Evolutionary conservation across 176 grass and related monocot species (phyloP).

Genomic region (Melocanna baccifera): DNA sequence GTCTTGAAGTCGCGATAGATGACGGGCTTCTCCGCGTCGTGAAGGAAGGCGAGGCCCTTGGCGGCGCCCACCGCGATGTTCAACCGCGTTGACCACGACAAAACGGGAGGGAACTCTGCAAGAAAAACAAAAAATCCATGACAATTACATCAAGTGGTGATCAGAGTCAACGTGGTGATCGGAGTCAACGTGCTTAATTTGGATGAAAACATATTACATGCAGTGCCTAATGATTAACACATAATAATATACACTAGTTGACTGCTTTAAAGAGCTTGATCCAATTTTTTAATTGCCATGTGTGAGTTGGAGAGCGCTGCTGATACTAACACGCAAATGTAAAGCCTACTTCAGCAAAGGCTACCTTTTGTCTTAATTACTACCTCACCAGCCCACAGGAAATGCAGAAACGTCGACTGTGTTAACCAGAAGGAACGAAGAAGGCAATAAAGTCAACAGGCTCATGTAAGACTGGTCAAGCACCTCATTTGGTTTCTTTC

Average conservation of each 20-base stretch:
- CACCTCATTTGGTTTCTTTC: neutral
- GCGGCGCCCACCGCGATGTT: conserved; percentile 78
- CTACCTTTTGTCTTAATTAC: neutral
- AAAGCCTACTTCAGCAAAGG: neutral
- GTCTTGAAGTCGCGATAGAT: conserved; percentile 92
- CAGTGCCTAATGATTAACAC: neutral
- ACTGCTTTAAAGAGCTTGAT: no score
- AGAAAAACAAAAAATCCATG: neutral
- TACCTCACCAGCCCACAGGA: neutral
- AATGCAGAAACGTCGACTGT: neutral
- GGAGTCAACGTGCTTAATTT: neutral
- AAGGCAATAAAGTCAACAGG: neutral
- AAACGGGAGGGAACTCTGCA: conserved; percentile 46
- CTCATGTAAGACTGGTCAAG: neutral
- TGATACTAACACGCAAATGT: neutral
- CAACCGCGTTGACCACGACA: conserved; percentile 66
- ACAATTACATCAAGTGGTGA: neutral
- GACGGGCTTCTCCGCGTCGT: conserved; percentile 68
- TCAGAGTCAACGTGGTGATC: neutral
- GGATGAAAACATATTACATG: neutral
- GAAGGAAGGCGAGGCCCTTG: conserved; percentile 78
- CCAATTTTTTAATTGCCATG: no score
- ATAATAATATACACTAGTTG: no score
- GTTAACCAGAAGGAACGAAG: neutral
- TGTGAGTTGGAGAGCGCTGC: neutral